phyloP scores from a whole-genome alignment of 768 basidiomycete species.

The Paxillus ammoniavirescens region DNA sequence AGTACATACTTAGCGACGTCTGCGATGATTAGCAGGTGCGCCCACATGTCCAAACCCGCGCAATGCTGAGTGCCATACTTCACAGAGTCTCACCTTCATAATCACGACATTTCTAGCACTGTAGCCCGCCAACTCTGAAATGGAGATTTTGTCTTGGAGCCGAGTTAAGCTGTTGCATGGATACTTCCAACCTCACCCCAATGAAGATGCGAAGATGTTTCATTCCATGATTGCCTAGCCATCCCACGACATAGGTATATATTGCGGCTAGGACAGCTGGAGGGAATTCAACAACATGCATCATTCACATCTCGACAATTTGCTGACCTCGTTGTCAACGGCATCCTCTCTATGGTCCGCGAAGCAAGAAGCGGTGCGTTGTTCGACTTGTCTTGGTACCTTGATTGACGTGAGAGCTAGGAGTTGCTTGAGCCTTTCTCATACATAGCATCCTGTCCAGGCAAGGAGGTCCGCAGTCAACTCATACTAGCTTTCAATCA shows the following conservation, averaged over 20 bases:
- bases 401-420: constrained; percentile 19
- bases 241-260: constrained; percentile 8
- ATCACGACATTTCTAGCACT: background rate
- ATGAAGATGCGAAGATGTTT: background rate
- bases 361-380: constrained; percentile 26
- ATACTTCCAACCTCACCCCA: background rate
- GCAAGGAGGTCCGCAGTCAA: constrained; percentile 87
- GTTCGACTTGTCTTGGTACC: background rate
- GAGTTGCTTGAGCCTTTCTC: constrained; percentile 83
- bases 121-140: constrained; percentile 9
- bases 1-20: background rate
- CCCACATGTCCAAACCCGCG: background rate
- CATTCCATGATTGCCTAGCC: constrained; percentile 10
- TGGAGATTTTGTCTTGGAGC: background rate
- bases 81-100: too few relatives aligned
- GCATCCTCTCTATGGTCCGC: constrained; percentile 20
- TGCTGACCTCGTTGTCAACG: constrained; percentile 31
- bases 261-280: background rate
- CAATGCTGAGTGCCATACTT: background rate
- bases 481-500: constrained; percentile 89
- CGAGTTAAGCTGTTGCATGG: too few relatives aligned
- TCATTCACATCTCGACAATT: constrained; percentile 39
- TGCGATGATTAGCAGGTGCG: background rate
- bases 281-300: constrained; percentile 12
- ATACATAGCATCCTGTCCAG: constrained; percentile 80